A percentile compares a stretch with the other conserved stretches of the same genome.
Conservation (phyloP, 805 yeast species). For the Metahyphopichia silvanorum region DNA sequence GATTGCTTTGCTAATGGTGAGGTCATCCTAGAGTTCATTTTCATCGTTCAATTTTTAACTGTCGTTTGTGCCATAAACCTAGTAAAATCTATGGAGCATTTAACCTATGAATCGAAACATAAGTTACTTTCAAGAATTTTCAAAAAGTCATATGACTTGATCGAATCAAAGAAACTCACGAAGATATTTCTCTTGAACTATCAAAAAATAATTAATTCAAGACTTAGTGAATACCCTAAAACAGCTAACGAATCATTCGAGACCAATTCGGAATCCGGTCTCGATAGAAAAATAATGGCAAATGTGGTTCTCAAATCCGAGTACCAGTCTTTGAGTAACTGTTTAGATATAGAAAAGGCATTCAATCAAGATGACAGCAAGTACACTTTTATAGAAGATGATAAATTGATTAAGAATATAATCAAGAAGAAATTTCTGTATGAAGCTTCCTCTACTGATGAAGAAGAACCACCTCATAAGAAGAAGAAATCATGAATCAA, state of each 20-base stretch:
- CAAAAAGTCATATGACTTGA: conserved; percentile 59
- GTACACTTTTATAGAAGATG: conserved; percentile 52
- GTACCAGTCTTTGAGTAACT: conserved; percentile 43
- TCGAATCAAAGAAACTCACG: conserved; percentile 52
- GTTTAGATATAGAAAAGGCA: conserved; percentile 27
- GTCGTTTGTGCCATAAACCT: conserved; percentile 24
- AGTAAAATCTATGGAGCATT: conserved; percentile 14
- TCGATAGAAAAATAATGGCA: conserved; percentile 44
- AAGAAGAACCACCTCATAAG: conserved; percentile 5
- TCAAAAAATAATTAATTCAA: conserved; percentile 24
- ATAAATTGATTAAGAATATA: conserved; percentile 55
- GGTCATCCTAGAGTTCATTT: conserved; percentile 53
- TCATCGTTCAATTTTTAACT: conserved; percentile 52
- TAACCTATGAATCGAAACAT: conserved; percentile 17
- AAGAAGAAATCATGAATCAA: too few relatives aligned
- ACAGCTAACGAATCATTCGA: conserved; percentile 18
- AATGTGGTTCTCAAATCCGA: conserved; percentile 56
- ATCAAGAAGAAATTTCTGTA: conserved; percentile 39
- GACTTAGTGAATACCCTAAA: conserved; percentile 50
- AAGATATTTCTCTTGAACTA: conserved; percentile 26
- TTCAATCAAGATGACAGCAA: conserved; percentile 19
- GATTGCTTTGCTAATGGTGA: conserved; percentile 61
- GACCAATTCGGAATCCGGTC: conserved; percentile 3
- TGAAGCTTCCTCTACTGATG: conserved; percentile 1
- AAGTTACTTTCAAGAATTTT: conserved; percentile 46